Conservation (phyloP, 176 grass and related monocot species). For the Musa beccarii region DNA sequence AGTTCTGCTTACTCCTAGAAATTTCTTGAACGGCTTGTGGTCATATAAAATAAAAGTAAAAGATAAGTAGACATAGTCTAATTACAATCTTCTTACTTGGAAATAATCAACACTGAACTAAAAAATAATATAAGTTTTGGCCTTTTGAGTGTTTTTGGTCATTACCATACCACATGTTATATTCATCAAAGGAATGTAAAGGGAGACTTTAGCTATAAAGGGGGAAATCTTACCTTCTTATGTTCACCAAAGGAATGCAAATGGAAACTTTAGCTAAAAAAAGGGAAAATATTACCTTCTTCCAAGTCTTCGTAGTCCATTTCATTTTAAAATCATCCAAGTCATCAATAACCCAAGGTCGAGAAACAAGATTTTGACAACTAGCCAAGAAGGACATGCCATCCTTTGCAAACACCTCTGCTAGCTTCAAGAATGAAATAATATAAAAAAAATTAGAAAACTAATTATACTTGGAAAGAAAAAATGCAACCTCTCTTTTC, state of each 20-base stretch:
- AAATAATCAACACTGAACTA: neutral
- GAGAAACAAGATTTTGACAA: constrained; percentile 82
- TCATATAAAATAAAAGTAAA: neutral
- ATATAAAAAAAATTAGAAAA: constrained; percentile 12
- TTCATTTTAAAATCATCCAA: constrained; percentile 65
- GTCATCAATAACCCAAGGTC: constrained; percentile 95
- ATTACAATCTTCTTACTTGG: neutral
- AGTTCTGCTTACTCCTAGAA: neutral
- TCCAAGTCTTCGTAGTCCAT: constrained; percentile 77
- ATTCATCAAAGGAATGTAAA: neutral
- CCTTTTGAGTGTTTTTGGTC: neutral
- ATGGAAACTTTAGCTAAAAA: neutral
- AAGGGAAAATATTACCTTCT: constrained; percentile 44
- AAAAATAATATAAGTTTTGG: neutral
- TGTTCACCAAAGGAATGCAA: neutral
- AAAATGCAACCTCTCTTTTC: neutral
- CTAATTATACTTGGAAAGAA: neutral
- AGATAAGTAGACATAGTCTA: neutral
- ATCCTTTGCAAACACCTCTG: constrained; percentile 98
- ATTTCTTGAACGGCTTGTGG: neutral
- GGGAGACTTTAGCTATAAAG: neutral
- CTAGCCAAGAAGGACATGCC: constrained; percentile 93
- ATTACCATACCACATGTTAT: neutral
- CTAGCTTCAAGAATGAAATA: constrained; percentile 56
- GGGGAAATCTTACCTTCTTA: neutral